Percentiles rank a stretch among this genome's conserved stretches.
Evolutionary conservation across 345 rosid genomes (phyloP).

Genomic region (Schrenkiella parvula): DNA sequence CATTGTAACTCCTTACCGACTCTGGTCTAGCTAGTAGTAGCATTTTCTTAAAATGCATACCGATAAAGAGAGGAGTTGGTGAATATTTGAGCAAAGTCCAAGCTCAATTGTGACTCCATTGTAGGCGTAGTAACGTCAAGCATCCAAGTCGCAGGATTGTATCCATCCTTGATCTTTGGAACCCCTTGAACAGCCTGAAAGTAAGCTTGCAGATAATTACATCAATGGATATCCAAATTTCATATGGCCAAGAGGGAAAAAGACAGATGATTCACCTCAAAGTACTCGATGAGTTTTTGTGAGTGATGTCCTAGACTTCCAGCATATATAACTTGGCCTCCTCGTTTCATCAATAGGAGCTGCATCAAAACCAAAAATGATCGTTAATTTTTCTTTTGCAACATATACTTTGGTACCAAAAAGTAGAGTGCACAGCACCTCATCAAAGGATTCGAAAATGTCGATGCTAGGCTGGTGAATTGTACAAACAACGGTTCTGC

Average conservation of each 20-base stretch:
- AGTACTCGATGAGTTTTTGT: constrained; percentile 74
- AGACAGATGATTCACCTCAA: constrained; percentile 47
- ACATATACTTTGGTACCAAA: neutral
- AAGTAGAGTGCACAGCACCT: constrained; percentile 46
- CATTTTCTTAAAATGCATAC: constrained; percentile 41
- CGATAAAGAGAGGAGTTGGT: constrained; percentile 57
- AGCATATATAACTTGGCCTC: constrained; percentile 86
- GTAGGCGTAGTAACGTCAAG: constrained; percentile 65
- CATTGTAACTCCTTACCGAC: too few species aligned
- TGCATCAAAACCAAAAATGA: constrained; percentile 29
- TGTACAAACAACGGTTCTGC: constrained; percentile 92
- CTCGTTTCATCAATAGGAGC: constrained; percentile 88
- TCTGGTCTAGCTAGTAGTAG: neutral
- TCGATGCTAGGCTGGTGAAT: constrained; percentile 97
- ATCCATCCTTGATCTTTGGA: constrained; percentile 60
- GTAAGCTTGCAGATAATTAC: neutral
- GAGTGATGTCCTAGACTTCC: constrained; percentile 78
- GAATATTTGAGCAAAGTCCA: constrained; percentile 70
- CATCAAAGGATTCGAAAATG: constrained; percentile 89
- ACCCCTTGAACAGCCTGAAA: constrained; percentile 69
- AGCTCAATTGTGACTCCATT: constrained; percentile 57
- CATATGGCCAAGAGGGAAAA: neutral
- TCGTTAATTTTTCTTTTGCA: too few species aligned
- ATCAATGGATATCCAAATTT: neutral
- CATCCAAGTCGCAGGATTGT: constrained; percentile 98